Evolutionary conservation across 78 protist species (phyloP), one percentile per base, ranked within the genome.

Genomic region (Guillardia theta): DNA sequence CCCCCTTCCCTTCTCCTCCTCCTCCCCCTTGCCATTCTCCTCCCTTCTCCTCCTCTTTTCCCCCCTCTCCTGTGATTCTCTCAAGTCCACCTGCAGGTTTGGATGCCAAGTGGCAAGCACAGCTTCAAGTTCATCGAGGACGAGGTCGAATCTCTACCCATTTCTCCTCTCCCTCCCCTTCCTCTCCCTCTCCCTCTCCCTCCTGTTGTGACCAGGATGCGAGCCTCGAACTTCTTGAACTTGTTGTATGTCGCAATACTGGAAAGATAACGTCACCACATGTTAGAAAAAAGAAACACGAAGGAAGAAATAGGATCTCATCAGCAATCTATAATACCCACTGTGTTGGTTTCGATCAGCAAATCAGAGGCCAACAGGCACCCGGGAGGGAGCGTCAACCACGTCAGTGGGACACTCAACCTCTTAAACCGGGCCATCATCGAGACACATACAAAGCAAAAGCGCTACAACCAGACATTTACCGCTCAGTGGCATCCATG

Each of bases 131-230:
- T n/a, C n/a, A n/a, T n/a, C n/a, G n/a, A n/a, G n/a, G n/a, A n/a
- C n/a, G n/a, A n/a, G n/a, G n/a, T n/a, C n/a, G n/a, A n/a, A n/a
- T n/a, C n/a, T n/a, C n/a, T n/a, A n/a, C n/a, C n/a, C n/a, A n/a
- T n/a, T n/a, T n/a, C n/a, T n/a, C n/a, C n/a, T n/a, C n/a, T n/a
- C n/a, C n/a, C n/a, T n/a, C n/a, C n/a, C n/a, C n/a, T n/a, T n/a
- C n/a, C n/a, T n/a, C n/a, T n/a, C n/a, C n/a, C n/a, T n/a, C n/a
- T n/a, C n/a, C n/a, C n/a, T n/a, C n/a, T n/a, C n/a, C n/a, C n/a
- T n/a, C n/a, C 98, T 30, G 99, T 99, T 45, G 99, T 94, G 36
- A 99, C 99, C 64, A 99, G 92, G 48, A 99, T 97, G 33, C 99
- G 97, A 44, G 53, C 78, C 96, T 99, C 70, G 97, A 97, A 98